These are phyloP conservation scores for Solanum boliviense DNA, from an alignment of 257 asterid genomes.

Conservation along the genomic window DNA sequence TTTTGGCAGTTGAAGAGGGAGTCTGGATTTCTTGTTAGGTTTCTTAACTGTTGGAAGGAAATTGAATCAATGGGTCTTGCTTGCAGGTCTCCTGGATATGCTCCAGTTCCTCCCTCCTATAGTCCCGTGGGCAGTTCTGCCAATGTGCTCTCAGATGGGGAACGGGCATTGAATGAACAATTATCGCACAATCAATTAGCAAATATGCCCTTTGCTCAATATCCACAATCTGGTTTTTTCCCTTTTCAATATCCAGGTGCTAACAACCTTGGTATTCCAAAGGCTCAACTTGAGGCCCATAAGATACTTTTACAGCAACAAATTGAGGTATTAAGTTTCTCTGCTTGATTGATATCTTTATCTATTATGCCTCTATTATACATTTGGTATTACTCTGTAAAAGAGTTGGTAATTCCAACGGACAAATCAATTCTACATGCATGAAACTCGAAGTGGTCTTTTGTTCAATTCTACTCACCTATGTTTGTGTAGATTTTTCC, in stretches of 20 bases:
- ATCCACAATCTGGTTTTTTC: slow-evolving; percentile 12
- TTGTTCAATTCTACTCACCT: background rate
- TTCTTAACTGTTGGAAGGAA: background rate
- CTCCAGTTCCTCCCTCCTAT: slow-evolving; percentile 26
- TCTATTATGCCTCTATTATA: background rate
- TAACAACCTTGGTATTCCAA: slow-evolving; percentile 12
- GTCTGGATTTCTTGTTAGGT: background rate
- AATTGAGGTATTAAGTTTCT: slow-evolving; percentile 57
- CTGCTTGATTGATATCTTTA: background rate
- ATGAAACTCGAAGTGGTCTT: background rate
- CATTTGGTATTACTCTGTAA: background rate
- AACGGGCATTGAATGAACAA: slow-evolving; percentile 15
- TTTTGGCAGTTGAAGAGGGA: background rate
- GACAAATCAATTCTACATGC: background rate
- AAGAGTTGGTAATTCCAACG: background rate
- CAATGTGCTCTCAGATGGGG: slow-evolving; percentile 16
- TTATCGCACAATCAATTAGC: slow-evolving; percentile 21
- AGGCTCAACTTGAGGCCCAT: slow-evolving; percentile 40
- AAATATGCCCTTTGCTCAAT: slow-evolving; percentile 19
- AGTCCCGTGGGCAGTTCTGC: slow-evolving; percentile 13
- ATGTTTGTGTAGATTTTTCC: background rate
- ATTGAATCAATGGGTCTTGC: background rate
- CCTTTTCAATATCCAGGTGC: slow-evolving; percentile 17
- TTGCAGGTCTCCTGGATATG: slow-evolving; percentile 39
- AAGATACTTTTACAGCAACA: slow-evolving; percentile 47